Evolutionary conservation across 129 eudicot genomes (phyloP).

Genomic region (Apium graveolens): DNA sequence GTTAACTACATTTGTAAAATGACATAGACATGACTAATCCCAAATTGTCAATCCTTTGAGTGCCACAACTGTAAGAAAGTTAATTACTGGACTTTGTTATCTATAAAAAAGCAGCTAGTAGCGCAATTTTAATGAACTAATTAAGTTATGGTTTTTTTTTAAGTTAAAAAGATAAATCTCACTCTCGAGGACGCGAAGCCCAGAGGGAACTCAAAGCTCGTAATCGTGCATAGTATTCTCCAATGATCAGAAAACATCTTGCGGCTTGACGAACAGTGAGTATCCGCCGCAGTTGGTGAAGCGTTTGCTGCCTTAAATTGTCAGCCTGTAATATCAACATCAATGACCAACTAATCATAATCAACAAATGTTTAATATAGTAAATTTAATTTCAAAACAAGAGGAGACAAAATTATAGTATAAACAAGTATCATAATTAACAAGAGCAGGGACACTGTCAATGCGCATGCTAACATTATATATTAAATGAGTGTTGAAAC

Average conservation of each 20-base stretch:
- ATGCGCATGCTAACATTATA: neutral
- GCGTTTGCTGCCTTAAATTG: slow-evolving; percentile 85
- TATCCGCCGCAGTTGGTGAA: slow-evolving; percentile 78
- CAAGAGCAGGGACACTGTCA: neutral
- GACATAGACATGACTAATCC: too few relatives aligned
- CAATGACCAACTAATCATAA: neutral
- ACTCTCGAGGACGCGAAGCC: slow-evolving; percentile 97
- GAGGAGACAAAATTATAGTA: neutral
- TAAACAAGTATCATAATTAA: neutral
- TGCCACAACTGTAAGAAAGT: too few relatives aligned
- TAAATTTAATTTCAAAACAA: neutral
- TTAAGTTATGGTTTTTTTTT: neutral
- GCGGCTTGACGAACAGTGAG: slow-evolving; percentile 90
- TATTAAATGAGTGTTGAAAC: neutral
- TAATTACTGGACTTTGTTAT: too few relatives aligned
- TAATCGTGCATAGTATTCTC: slow-evolving; percentile 88
- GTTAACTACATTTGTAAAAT: too few relatives aligned
- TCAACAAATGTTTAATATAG: neutral
- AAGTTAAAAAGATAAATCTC: slow-evolving; percentile 20
- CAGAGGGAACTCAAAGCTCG: slow-evolving; percentile 90
- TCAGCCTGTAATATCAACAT: slow-evolving; percentile 51
- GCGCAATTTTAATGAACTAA: neutral
- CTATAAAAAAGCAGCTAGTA: neutral
- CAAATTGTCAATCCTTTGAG: too few relatives aligned
- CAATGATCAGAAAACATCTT: slow-evolving; percentile 75